Conservation (phyloP, 2,329 filamentous ascomycete species). For the Cladosporium sp. region DNA sequence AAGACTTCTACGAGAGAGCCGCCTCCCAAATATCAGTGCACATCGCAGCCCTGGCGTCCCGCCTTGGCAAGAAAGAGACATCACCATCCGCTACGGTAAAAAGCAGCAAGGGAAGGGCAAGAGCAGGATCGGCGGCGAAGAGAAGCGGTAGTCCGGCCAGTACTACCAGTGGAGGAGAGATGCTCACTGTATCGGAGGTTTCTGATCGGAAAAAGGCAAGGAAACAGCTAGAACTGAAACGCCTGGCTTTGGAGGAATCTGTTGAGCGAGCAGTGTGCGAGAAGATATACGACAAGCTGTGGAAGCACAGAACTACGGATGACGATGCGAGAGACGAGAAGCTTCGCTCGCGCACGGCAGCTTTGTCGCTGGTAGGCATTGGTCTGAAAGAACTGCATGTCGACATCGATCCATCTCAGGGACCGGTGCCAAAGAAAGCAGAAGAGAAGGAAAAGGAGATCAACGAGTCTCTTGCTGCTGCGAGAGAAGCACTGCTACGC, state of each 20-base stretch:
- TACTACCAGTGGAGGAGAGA: constrained; percentile 49
- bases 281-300: constrained; percentile 72
- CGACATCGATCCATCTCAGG: constrained; percentile 57
- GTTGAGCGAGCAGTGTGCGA: constrained; percentile 66
- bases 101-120: constrained; percentile 34
- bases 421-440: constrained; percentile 54
- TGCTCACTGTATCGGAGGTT: constrained; percentile 86
- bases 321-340: constrained; percentile 96
- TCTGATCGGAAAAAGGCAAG: constrained; percentile 73
- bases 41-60: constrained; percentile 72
- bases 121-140: constrained; percentile 35
- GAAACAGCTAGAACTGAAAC: constrained; percentile 73
- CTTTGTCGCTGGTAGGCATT: constrained; percentile 86
- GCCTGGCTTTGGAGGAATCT: constrained; percentile 76
- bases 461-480: constrained; percentile 65
- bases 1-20: constrained; percentile 85
- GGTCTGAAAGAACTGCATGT: constrained; percentile 80
- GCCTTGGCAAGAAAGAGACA: constrained; percentile 56
- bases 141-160: constrained; percentile 36
- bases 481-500: constrained; percentile 61
- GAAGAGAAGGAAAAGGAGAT: constrained; percentile 60
- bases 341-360: constrained; percentile 87
- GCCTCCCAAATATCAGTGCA: constrained; percentile 82
- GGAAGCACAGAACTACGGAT: constrained; percentile 84
- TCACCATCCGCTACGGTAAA: not conserved